Evolutionary conservation across 768 basidiomycete genomes (phyloP), one percentile per base, ranked within the genome.

Genomic region (Tubosaeta brunneosetosa): DNA sequence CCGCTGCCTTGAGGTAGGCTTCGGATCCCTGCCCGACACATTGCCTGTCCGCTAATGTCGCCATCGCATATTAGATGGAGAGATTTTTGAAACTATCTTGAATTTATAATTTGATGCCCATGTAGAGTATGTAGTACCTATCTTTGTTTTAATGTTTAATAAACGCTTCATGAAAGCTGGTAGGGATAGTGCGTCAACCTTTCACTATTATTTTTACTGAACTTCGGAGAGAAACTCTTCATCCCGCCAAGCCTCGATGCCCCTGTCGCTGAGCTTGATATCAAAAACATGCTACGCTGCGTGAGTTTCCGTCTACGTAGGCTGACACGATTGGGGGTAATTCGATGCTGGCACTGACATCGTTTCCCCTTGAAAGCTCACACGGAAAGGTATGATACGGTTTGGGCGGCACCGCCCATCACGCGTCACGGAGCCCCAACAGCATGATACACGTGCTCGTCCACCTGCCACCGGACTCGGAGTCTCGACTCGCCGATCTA

Each of bases 1-100:
- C 90, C 90, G 3, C 69, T 91, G 44, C 88, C 79, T 33, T 61
- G 55, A 64, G 31, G 40, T 17, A 10, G 22, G 22, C 22, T 22
- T 22, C 22, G 22, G 22, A 22, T 22, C 22, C 22, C 22, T 22
- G 22, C 22, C 22, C 22, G 22, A 22, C 22, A 22, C 22, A 22
- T 22, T 22, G 22, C 22, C 22, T 22, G 3, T 22, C 22, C 22
- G 22, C 22, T 22, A 22, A 22, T 22, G 22, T 22, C 22, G 3
- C 22, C 22, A 22, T 22, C 22, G 22, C 22, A 22, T 3, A 3
- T 22, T 22, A 22, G 22, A 22, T 22, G 22, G 22, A 22, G 22
- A 22, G 22, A 22, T 22, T 22, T 22, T 22, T 22, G 22, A 22
- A 2, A 22, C 22, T 22, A 22, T 22, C 22, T 22, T 22, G 22